phyloP scores from a whole-genome alignment of 176 grass and related monocot species.

The Aegilops tauschii region DNA sequence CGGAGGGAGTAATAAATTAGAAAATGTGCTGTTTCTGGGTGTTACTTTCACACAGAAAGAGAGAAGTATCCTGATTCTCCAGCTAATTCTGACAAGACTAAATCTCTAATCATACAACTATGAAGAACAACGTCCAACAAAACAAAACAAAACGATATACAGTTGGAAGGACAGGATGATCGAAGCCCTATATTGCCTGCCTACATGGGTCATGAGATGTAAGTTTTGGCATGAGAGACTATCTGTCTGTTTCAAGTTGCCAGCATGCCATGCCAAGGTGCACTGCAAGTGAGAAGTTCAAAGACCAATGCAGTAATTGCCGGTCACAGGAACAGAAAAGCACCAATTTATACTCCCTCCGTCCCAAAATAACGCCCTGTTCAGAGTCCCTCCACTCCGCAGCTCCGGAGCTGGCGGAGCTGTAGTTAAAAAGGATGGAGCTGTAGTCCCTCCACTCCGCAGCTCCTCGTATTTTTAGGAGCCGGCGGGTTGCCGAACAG shows the following conservation, averaged over 20 bases:
- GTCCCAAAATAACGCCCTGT: too few relatives aligned
- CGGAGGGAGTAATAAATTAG: not conserved
- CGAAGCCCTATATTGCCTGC: too few relatives aligned
- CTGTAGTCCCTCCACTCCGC: too few relatives aligned
- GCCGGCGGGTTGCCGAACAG: too few relatives aligned
- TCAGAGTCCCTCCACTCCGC: too few relatives aligned
- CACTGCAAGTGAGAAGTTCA: not conserved
- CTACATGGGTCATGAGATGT: not conserved
- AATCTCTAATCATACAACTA: not conserved
- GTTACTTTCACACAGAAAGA: not conserved
- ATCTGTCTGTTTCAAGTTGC: not conserved
- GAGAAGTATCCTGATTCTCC: not conserved
- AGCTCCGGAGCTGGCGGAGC: too few relatives aligned
- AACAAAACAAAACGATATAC: not conserved
- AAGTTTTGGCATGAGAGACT: not conserved
- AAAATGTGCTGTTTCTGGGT: not conserved
- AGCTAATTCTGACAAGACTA: not conserved
- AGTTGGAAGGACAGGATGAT: too few relatives aligned
- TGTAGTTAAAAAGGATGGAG: too few relatives aligned
- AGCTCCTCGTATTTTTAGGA: too few relatives aligned
- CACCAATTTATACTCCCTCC: not conserved
- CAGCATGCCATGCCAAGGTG: not conserved
- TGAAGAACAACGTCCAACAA: not conserved
- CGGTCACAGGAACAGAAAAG: not conserved
- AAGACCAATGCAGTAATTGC: not conserved